phyloP scores from a whole-genome alignment of 1,284 basidiomycete species.

The Trichosporon sp. region DNA sequence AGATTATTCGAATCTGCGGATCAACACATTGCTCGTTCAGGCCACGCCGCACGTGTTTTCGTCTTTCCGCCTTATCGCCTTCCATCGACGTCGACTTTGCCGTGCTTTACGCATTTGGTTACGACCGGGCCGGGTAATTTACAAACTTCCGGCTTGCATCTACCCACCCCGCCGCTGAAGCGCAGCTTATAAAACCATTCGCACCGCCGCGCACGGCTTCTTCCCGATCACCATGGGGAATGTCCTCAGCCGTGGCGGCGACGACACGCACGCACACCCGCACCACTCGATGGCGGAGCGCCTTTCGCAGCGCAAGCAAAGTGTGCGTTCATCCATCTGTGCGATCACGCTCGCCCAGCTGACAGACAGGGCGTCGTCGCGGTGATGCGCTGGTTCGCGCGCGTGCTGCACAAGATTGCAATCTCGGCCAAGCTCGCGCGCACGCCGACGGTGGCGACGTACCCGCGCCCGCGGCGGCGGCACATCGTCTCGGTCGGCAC shows the following conservation, averaged over 20 bases:
- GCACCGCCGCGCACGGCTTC: background rate
- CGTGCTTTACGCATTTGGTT: background rate
- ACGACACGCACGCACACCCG: background rate
- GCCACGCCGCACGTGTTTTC: background rate
- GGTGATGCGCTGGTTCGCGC: background rate
- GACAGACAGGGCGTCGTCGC: conserved; percentile 8
- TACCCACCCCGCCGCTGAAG: too few relatives aligned
- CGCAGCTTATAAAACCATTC: background rate
- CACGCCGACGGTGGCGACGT: background rate
- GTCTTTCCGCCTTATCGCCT: background rate
- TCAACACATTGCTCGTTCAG: background rate
- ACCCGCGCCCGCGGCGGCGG: background rate
- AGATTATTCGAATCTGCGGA: background rate
- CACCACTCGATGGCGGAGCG: conserved; percentile 1
- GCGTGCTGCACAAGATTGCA: background rate
- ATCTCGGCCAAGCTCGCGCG: conserved; percentile 1
- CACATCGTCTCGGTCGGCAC: background rate
- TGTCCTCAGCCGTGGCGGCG: background rate
- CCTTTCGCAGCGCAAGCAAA: background rate
- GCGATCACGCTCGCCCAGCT: background rate
- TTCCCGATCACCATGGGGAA: background rate
- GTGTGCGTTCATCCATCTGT: background rate
- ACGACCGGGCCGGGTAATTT: too few relatives aligned
- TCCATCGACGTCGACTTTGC: background rate
- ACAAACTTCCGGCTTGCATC: background rate